These are phyloP conservation scores for Bruguiera gymnorhiza DNA, from an alignment of 345 rosid genomes.

Conservation along the genomic window DNA sequence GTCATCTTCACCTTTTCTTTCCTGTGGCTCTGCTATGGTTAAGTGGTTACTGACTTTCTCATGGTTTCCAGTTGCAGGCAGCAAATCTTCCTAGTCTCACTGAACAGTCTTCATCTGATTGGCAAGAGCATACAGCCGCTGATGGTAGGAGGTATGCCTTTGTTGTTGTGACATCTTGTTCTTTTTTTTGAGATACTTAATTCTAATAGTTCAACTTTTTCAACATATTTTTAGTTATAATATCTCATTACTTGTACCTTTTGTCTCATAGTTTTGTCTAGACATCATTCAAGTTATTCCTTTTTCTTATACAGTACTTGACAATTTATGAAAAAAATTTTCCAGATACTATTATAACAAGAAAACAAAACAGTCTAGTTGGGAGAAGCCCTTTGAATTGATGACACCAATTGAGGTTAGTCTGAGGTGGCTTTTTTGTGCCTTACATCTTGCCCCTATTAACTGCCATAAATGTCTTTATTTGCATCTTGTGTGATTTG, in stretches of 20 bases:
- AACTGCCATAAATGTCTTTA: slow-evolving; percentile 6
- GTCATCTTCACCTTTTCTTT: neutral
- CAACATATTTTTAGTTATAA: neutral
- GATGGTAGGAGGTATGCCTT: slow-evolving; percentile 79
- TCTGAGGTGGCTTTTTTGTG: slow-evolving; percentile 11
- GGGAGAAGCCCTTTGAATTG: slow-evolving; percentile 95
- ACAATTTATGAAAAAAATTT: slow-evolving; percentile 10
- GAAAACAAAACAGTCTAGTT: slow-evolving; percentile 88
- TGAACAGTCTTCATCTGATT: slow-evolving; percentile 67
- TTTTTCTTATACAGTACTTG: neutral
- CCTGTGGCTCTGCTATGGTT: neutral
- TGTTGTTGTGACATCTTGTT: slow-evolving; percentile 3
- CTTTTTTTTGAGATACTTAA: neutral
- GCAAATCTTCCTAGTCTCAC: slow-evolving; percentile 33
- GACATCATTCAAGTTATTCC: neutral
- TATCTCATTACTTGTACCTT: neutral
- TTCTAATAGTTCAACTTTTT: neutral
- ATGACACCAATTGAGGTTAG: slow-evolving; percentile 98
- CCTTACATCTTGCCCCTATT: slow-evolving; percentile 6
- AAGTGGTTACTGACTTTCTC: neutral
- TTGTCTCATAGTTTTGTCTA: slow-evolving; percentile 1
- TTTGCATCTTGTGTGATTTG: slow-evolving; percentile 9
- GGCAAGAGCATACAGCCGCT: slow-evolving; percentile 90
- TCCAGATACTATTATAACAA: slow-evolving; percentile 91
- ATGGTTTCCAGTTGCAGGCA: slow-evolving; percentile 31